Evolutionary conservation across 192 early-diverging fungal genomes (phyloP).

Genomic region (Borealophlyctis nickersoniae): DNA sequence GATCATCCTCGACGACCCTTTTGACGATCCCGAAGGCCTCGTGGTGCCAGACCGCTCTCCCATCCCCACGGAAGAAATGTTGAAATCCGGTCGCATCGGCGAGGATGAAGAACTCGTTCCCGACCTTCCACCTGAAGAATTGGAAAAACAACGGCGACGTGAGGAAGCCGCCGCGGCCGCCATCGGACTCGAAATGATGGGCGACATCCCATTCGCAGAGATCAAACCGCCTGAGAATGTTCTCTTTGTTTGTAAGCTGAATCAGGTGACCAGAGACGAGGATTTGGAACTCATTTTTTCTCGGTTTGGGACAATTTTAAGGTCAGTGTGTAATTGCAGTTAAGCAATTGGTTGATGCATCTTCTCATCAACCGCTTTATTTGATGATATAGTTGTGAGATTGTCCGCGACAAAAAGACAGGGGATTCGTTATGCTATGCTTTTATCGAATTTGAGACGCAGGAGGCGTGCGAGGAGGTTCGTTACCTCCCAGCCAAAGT

Average conservation of each 20-base stretch:
- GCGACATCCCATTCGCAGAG: slow-evolving; percentile 94
- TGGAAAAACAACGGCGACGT: slow-evolving; percentile 63
- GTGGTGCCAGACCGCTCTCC: slow-evolving; percentile 70
- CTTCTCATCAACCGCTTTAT: not conserved
- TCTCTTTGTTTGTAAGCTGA: slow-evolving; percentile 92
- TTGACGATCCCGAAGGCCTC: slow-evolving; percentile 73
- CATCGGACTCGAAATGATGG: slow-evolving; percentile 96
- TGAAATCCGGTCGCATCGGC: slow-evolving; percentile 70
- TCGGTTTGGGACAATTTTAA: slow-evolving; percentile 79
- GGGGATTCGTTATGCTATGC: slow-evolving; percentile 88
- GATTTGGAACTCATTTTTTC: slow-evolving; percentile 92
- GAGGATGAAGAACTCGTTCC: slow-evolving; percentile 70
- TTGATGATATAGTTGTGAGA: slow-evolving; percentile 68
- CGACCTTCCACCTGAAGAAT: slow-evolving; percentile 55
- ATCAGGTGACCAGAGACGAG: slow-evolving; percentile 83
- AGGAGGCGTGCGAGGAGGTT: slow-evolving; percentile 83
- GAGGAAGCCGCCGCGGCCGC: slow-evolving; percentile 79
- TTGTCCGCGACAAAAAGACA: slow-evolving; percentile 81
- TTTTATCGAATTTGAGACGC: slow-evolving; percentile 92
- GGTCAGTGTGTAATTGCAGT: slow-evolving; percentile 28
- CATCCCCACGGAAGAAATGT: slow-evolving; percentile 66
- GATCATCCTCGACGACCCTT: slow-evolving; percentile 89
- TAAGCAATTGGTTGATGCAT: not conserved
- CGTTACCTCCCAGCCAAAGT: no score
- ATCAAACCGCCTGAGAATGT: slow-evolving; percentile 96